Base-by-base conservation (phyloP, 1,139 yeast species). In the Taphrina betulina region DNA sequence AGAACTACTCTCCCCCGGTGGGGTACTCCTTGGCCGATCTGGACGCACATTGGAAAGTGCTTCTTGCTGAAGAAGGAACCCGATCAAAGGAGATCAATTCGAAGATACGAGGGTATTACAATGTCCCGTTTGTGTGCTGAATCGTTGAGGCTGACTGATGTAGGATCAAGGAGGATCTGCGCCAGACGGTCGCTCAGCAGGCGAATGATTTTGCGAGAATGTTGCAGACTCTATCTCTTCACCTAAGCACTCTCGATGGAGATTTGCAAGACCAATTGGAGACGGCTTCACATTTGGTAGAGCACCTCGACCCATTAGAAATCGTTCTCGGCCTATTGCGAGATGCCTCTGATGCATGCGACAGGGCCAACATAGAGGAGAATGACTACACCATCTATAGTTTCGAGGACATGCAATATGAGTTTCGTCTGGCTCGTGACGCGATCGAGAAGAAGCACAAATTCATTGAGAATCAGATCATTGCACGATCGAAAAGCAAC, bases 91-190 rank as follows among this genome's bases (percentile, higher is more conserved):
- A 53, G 17, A 69, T 71, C 48, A 72, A 70, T 61, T 66, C 67
- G 46, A 65, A 68, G 35, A 64, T 72, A 59, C 60, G 72, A 38
- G 65, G 65, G 61, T 58, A 45, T 23, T n/a, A n/a, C n/a, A n/a
- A n/a, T n/a, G n/a, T n/a, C n/a, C n/a, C n/a, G n/a, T n/a, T n/a
- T n/a, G n/a, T 40, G 36, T 3, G 17, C n/a, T n/a, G n/a, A n/a
- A n/a, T 35, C 20, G 12, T n/a, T n/a, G 26, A 5, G 10, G 26
- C 54, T 26, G 42, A 41, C 35, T 22, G 16, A 19, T 22, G 20
- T 34, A 58, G 62, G 23, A 67, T 72, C 53, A 71, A 72, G 46
- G 69, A 74, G 34, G 77, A 77, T 59, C 72, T 88, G 57, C 64
- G 70, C 46, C 61, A 65, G 10, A 81, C 78, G 54, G 77, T 81